phyloP scores from a whole-genome alignment of 352 stramenopile genomes.

The Phytophthora pinifolia region DNA sequence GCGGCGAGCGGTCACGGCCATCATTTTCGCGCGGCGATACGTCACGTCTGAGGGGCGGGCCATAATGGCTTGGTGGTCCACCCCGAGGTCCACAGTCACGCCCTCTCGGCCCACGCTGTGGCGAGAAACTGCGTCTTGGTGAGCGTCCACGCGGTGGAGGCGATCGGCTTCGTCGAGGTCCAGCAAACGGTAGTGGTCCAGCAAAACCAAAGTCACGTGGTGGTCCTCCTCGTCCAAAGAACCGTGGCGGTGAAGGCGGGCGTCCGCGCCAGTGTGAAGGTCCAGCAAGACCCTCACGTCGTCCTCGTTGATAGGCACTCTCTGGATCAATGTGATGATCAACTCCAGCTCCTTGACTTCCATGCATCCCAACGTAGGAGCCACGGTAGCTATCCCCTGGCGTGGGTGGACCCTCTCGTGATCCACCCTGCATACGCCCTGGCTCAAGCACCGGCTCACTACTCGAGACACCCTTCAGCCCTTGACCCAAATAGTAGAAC shows the following conservation, averaged over 20 bases:
- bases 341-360: not conserved
- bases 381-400: not conserved
- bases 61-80: not conserved
- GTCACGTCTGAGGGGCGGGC: not conserved
- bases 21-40: not conserved
- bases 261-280: too few relatives aligned
- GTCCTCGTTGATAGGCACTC: too few relatives aligned
- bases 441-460: not conserved
- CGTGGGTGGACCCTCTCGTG: constrained; percentile 3
- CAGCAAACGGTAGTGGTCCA: not conserved
- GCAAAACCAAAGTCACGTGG: not conserved
- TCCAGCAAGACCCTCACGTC: too few relatives aligned
- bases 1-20: not conserved
- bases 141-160: too few relatives aligned
- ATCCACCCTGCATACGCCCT: not conserved
- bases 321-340: not conserved
- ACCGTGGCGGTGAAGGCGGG: not conserved
- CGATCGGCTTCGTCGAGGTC: not conserved
- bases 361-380: not conserved
- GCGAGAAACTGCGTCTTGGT: too few relatives aligned
- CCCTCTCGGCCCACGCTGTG: too few relatives aligned
- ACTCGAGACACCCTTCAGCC: not conserved
- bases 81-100: too few relatives aligned
- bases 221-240: not conserved
- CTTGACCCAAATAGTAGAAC: constrained; percentile 5